These are phyloP conservation scores for Boletus subcaerulescens DNA, from an alignment of 768 basidiomycete genomes.

Conservation along the genomic window DNA sequence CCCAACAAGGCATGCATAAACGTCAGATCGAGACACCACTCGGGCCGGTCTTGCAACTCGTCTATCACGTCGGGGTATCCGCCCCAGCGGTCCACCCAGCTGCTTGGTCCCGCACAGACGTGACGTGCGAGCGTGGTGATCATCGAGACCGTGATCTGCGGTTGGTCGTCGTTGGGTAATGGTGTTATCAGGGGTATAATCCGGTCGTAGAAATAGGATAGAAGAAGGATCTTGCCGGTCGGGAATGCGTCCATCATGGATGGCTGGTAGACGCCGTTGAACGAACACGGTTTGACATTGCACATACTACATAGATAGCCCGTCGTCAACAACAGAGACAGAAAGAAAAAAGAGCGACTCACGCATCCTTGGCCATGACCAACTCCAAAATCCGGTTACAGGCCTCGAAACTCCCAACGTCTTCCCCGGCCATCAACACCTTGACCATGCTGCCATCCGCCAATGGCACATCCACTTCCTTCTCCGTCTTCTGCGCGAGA, in stretches of 20 bases:
- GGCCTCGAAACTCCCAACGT: slow-evolving; percentile 79
- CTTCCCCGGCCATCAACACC: slow-evolving; percentile 84
- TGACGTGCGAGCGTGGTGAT: slow-evolving; percentile 61
- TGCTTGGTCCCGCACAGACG: slow-evolving; percentile 67
- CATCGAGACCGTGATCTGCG: slow-evolving; percentile 48
- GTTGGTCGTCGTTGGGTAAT: slow-evolving; percentile 20
- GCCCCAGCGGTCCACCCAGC: slow-evolving; percentile 57
- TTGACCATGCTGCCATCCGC: slow-evolving; percentile 42
- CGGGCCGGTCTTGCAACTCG: slow-evolving; percentile 80
- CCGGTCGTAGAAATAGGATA: slow-evolving; percentile 98
- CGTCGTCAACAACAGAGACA: neutral
- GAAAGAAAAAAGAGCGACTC: slow-evolving; percentile 26
- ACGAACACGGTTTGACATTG: slow-evolving; percentile 90
- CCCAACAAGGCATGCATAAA: slow-evolving; percentile 89
- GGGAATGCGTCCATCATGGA: slow-evolving; percentile 87
- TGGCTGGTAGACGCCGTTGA: slow-evolving; percentile 97
- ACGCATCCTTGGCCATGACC: slow-evolving; percentile 94
- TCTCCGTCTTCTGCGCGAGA: slow-evolving; percentile 61
- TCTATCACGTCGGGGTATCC: slow-evolving; percentile 45
- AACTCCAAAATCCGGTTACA: slow-evolving; percentile 83
- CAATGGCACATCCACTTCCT: slow-evolving; percentile 62
- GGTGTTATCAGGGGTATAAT: slow-evolving; percentile 66
- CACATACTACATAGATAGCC: slow-evolving; percentile 55
- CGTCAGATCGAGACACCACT: slow-evolving; percentile 94
- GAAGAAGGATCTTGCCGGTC: slow-evolving; percentile 78